A percentile compares a stretch with the other conserved stretches of the same genome.
Conservation (phyloP, 2,329 filamentous ascomycete genomes). For the Colletotrichum limetticola region DNA sequence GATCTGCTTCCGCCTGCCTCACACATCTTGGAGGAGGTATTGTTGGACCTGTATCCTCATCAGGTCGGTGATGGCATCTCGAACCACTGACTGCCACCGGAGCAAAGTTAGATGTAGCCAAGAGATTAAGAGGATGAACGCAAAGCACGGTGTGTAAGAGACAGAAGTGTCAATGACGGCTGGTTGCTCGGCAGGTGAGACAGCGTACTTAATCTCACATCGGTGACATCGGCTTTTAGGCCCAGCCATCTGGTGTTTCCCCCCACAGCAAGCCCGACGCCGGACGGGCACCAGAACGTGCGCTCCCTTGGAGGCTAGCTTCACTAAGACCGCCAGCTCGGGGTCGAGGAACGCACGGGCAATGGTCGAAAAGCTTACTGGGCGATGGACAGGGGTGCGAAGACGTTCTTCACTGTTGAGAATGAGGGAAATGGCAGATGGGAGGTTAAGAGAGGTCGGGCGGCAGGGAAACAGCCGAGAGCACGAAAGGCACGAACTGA, state of each 20-base stretch:
- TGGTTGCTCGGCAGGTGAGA: constrained; percentile 6
- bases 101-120: neutral
- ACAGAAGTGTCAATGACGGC: constrained; percentile 1
- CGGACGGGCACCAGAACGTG: constrained; percentile 31
- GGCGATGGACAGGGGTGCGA: constrained; percentile 9
- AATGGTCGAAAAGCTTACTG: constrained; percentile 28
- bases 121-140: neutral
- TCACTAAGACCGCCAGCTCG: neutral
- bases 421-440: neutral
- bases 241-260: constrained; percentile 23
- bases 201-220: neutral
- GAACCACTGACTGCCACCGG: neutral
- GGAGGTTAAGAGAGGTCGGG: constrained; percentile 14
- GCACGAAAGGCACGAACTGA: neutral
- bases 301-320: constrained; percentile 22
- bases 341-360: constrained; percentile 28
- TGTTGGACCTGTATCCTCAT: too few relatives aligned
- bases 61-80: neutral
- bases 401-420: neutral
- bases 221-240: neutral
- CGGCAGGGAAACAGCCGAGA: constrained; percentile 25
- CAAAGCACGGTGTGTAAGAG: neutral
- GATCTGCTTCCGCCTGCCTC: neutral
- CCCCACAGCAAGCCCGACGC: constrained; percentile 31
- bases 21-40: neutral